Conservation (phyloP, 2,329 filamentous ascomycete genomes). For the Alternaria solani region DNA sequence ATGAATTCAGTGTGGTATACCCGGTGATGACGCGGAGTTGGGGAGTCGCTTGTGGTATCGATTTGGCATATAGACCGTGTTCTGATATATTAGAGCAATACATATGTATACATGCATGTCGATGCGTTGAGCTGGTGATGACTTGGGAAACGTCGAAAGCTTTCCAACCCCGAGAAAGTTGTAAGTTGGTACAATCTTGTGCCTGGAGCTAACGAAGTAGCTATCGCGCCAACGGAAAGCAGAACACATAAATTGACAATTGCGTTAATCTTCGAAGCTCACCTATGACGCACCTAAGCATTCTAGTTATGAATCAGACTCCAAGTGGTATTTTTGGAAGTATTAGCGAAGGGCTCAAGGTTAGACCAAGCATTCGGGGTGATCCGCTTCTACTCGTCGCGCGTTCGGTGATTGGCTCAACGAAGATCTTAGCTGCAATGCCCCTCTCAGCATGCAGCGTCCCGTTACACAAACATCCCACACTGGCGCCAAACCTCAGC, state of each 20-base stretch:
- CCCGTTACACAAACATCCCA: constrained; percentile 1
- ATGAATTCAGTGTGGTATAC: constrained; percentile 1
- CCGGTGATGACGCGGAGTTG: constrained; percentile 9
- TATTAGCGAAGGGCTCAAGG: neutral
- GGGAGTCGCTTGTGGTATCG: neutral
- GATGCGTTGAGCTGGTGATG: too few relatives aligned
- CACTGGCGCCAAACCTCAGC: neutral
- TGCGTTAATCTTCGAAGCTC: too few relatives aligned
- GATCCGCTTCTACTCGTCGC: neutral
- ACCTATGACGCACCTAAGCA: too few relatives aligned
- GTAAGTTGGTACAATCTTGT: too few relatives aligned
- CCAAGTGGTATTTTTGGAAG: too few relatives aligned
- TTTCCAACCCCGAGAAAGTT: too few relatives aligned
- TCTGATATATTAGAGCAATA: neutral
- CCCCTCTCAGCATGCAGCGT: neutral
- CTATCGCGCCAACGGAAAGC: too few relatives aligned
- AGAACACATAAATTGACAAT: too few relatives aligned
- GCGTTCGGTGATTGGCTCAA: neutral
- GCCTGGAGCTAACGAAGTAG: too few relatives aligned
- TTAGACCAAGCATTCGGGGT: constrained; percentile 7
- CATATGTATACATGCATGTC: neutral
- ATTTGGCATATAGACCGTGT: neutral
- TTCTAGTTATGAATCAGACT: too few relatives aligned
- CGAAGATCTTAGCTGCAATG: neutral
- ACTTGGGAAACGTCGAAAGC: too few relatives aligned